These are phyloP conservation scores for Caryopteris hybrid DNA, from an alignment of 305 asterid genomes.

Conservation along the genomic window DNA sequence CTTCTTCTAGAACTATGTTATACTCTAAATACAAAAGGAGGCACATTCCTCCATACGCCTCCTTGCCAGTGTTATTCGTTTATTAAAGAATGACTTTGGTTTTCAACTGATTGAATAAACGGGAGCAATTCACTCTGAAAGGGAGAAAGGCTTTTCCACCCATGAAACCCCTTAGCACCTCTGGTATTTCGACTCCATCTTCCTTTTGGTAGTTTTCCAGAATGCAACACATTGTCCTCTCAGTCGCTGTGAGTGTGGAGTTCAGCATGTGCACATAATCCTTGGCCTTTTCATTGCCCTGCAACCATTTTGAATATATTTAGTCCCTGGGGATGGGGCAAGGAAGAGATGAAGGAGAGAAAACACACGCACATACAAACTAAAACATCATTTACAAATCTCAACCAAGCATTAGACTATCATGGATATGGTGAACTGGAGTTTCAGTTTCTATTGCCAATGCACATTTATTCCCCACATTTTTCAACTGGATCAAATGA, in stretches of 20 bases:
- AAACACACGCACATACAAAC: no score
- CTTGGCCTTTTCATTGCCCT: constrained; percentile 54
- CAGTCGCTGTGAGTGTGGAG: constrained; percentile 68
- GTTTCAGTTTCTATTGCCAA: no score
- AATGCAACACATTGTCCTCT: constrained; percentile 61
- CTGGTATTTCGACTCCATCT: constrained; percentile 63
- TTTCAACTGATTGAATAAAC: constrained; percentile 7
- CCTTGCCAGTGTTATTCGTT: constrained; percentile 21
- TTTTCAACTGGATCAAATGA: no score
- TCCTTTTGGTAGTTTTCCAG: constrained; percentile 60
- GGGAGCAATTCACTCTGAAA: constrained; percentile 20
- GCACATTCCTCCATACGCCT: constrained; percentile 25
- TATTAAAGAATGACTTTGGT: neutral
- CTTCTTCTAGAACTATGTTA: neutral
- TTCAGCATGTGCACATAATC: constrained; percentile 58
- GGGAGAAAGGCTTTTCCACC: constrained; percentile 54
- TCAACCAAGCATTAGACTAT: no score
- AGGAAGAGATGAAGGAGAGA: neutral
- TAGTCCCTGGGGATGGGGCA: neutral
- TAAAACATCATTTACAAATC: no score
- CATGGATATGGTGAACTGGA: no score
- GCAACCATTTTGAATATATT: constrained; percentile 14
- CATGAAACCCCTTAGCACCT: constrained; percentile 48
- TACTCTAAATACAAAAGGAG: neutral
- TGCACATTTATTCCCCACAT: no score